Conservation (phyloP, 768 basidiomycete genomes). For the Antrodiella citrinella region DNA sequence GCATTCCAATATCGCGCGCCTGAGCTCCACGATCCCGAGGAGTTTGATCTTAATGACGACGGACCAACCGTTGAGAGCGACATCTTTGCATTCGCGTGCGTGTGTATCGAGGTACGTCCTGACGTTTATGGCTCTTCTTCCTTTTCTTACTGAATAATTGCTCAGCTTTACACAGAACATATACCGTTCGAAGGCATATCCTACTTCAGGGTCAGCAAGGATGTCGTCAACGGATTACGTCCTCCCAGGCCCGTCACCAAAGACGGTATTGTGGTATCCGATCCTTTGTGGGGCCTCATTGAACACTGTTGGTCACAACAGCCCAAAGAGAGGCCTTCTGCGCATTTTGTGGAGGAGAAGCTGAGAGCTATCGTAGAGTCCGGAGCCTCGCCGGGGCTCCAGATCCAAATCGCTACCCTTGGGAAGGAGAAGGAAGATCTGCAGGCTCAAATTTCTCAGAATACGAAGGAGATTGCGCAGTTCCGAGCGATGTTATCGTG, state of each 20-base stretch:
- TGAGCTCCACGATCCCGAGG: background rate
- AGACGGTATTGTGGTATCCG: background rate
- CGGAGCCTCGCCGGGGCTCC: too few species aligned
- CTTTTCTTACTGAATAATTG: background rate
- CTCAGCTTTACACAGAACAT: background rate
- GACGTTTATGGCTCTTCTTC: background rate
- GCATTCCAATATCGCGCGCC: background rate
- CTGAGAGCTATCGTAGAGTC: too few species aligned
- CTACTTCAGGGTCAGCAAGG: background rate
- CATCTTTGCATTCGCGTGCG: background rate
- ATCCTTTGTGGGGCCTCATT: background rate
- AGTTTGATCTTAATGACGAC: background rate
- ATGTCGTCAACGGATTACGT: background rate
- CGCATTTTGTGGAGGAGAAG: background rate
- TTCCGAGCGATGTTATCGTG: too few species aligned
- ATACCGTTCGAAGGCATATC: background rate
- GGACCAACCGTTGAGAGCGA: background rate
- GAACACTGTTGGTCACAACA: background rate
- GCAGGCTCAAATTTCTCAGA: too few species aligned
- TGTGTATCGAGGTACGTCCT: background rate
- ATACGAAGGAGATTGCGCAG: too few species aligned
- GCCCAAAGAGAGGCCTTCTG: background rate
- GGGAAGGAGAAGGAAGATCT: too few species aligned
- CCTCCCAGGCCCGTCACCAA: background rate
- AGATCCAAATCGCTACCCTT: too few species aligned